These are phyloP conservation scores for Aspergillus fischeri DNA, from an alignment of 2,329 filamentous ascomycete species.

Conservation along the genomic window DNA sequence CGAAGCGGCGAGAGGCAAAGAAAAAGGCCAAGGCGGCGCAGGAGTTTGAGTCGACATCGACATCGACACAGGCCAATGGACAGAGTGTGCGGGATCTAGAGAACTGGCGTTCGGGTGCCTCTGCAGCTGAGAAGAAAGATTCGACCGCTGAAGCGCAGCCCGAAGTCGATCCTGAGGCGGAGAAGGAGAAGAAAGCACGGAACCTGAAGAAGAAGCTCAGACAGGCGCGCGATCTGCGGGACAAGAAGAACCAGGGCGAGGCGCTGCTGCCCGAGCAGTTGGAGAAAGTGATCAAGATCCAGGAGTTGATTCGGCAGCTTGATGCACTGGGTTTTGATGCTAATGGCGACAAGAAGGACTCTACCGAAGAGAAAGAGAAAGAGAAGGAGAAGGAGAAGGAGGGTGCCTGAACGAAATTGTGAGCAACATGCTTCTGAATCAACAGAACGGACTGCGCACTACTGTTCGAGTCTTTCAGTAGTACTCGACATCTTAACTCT, in stretches of 20 bases:
- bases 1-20: constrained; percentile 68
- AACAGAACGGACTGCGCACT: neutral
- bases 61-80: constrained; percentile 11
- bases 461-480: neutral
- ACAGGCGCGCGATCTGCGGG: constrained; percentile 83
- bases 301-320: constrained; percentile 84
- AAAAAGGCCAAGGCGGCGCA: constrained; percentile 60
- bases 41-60: constrained; percentile 40
- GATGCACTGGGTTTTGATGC: constrained; percentile 78
- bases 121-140: constrained; percentile 21
- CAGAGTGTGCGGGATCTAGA: constrained; percentile 24
- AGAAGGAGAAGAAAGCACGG: constrained; percentile 88
- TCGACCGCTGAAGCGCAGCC: constrained; percentile 23
- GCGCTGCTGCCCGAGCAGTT: constrained; percentile 87
- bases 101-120: constrained; percentile 29
- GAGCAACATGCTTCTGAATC: neutral
- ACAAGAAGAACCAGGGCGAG: constrained; percentile 85
- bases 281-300: constrained; percentile 96
- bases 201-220: constrained; percentile 92
- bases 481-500: neutral
- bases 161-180: constrained; percentile 63
- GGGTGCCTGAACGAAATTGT: neutral
- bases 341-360: constrained; percentile 62
- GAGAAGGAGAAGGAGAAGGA: constrained; percentile 10
- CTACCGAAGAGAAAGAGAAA: constrained; percentile 11